Evolutionary conservation across 148 eudicot species (phyloP).

Genomic region (Euryodendron excelsum): DNA sequence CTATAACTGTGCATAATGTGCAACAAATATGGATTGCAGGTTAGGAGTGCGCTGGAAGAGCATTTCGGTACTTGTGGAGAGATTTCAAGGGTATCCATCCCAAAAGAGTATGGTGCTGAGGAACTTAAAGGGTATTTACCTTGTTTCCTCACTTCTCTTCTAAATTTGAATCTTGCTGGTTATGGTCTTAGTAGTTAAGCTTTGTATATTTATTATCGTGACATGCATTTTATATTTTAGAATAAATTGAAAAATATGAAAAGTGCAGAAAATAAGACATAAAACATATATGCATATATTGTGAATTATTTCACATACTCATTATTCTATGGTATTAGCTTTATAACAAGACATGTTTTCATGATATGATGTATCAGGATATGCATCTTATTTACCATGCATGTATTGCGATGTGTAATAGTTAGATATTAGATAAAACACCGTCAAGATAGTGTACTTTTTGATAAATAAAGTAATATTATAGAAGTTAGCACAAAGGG

Average conservation of each 20-base stretch:
- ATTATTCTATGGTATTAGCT: not conserved
- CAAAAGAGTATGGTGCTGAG: conserved; percentile 47
- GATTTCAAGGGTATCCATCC: conserved; percentile 62
- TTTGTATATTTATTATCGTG: not conserved
- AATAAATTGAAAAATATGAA: not conserved
- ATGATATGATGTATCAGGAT: not conserved
- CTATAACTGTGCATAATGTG: not conserved
- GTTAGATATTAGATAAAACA: too few species aligned
- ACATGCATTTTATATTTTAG: not conserved
- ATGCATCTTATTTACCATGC: too few species aligned
- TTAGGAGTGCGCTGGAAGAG: conserved; percentile 49
- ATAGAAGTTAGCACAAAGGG: too few species aligned
- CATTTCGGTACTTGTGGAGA: conserved; percentile 80
- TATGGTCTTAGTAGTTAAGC: not conserved
- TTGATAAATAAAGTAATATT: too few species aligned
- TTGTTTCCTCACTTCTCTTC: not conserved
- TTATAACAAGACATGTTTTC: not conserved
- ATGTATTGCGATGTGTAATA: too few species aligned
- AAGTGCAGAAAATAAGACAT: too few species aligned
- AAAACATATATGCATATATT: not conserved
- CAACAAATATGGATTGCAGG: conserved; percentile 30
- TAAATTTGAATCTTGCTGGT: not conserved
- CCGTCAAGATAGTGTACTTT: too few species aligned
- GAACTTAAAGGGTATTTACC: conserved; percentile 59
- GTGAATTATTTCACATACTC: too few species aligned